A percentile compares a stretch with the other conserved stretches of the same genome.
These are phyloP conservation scores for Blastobotrys americana DNA, from an alignment of 805 yeast genomes.

Conservation along the genomic window DNA sequence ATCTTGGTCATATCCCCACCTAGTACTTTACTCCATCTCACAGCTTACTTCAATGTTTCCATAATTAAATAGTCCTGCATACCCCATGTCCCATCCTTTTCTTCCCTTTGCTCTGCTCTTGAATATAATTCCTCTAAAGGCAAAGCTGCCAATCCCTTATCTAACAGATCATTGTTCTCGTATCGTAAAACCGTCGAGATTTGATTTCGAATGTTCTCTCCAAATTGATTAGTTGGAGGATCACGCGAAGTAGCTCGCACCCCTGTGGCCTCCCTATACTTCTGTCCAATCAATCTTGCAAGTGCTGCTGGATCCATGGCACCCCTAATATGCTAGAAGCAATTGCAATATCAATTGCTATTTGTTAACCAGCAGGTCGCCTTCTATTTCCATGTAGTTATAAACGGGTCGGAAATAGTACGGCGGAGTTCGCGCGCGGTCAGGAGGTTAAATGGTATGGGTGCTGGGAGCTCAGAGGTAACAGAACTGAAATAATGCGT, in stretches of 20 bases:
- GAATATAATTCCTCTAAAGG: constrained; percentile 52
- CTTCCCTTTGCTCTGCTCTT: constrained; percentile 49
- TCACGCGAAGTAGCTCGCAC: not conserved
- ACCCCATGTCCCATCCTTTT: constrained; percentile 29
- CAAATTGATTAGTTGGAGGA: constrained; percentile 4
- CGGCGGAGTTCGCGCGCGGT: no score
- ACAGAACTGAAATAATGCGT: no score
- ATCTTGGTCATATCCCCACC: no score
- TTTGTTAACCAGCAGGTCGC: no score
- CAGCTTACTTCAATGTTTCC: constrained; percentile 37
- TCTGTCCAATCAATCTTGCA: constrained; percentile 7
- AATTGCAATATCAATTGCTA: no score
- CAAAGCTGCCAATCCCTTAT: constrained; percentile 53
- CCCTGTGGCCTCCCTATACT: constrained; percentile 3
- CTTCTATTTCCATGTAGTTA: no score
- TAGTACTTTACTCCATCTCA: no score
- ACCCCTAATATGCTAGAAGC: no score
- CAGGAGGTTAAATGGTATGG: no score
- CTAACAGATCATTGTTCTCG: constrained; percentile 40
- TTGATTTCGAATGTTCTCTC: constrained; percentile 9
- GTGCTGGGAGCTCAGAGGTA: no score
- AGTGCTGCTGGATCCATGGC: constrained; percentile 5
- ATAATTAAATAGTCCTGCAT: constrained; percentile 52
- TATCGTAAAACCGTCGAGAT: constrained; percentile 30
- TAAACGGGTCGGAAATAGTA: no score